Evolutionary conservation across 75 land plant genomes (phyloP).

Genomic region (Adiantum capillusveneris): DNA sequence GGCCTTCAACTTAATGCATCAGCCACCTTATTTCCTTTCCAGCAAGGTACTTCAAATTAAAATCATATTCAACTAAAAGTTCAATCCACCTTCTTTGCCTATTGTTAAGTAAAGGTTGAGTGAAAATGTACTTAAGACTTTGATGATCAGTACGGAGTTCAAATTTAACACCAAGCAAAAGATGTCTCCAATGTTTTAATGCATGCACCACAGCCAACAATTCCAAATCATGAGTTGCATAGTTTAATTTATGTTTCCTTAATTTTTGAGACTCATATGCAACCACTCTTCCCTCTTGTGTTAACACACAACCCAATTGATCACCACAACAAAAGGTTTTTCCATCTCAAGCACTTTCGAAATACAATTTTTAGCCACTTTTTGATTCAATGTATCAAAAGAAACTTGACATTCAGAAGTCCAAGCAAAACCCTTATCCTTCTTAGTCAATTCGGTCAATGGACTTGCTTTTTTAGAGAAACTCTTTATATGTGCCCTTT

Average conservation of each 20-base stretch:
- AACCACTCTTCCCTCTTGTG: neutral
- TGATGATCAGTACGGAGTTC: conserved; percentile 3
- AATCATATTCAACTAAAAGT: conserved; percentile 2
- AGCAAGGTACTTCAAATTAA: neutral
- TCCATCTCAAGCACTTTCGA: neutral
- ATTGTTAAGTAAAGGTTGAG: neutral
- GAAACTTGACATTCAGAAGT: neutral
- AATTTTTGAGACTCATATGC: conserved; percentile 3
- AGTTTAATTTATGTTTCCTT: neutral
- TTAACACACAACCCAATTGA: neutral
- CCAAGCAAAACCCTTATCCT: too few species aligned
- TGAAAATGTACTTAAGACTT: conserved; percentile 1
- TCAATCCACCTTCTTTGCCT: conserved; percentile 2
- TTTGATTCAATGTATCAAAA: neutral
- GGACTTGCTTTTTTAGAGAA: neutral
- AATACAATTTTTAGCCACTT: neutral
- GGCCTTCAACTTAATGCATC: neutral
- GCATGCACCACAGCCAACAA: neutral
- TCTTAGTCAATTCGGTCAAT: neutral
- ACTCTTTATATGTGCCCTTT: too few species aligned
- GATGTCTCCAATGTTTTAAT: conserved; percentile 2
- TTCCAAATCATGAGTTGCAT: conserved; percentile 1
- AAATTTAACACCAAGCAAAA: neutral
- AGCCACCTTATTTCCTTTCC: neutral
- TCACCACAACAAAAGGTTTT: neutral